Base-by-base conservation (phyloP, 768 basidiomycete genomes). In the Termitomyces heimii region DNA sequence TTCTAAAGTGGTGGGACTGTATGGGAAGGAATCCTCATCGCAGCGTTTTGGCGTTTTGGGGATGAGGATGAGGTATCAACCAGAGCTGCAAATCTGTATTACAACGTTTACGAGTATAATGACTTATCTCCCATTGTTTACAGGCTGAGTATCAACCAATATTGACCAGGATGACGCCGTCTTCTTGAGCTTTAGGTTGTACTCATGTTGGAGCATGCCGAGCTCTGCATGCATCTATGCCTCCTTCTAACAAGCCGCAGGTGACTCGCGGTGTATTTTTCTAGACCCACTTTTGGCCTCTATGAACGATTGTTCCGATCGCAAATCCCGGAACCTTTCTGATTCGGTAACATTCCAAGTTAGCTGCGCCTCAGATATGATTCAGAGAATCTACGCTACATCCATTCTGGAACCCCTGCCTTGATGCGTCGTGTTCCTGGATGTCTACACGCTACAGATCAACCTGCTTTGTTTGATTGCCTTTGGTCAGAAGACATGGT, bases 51-150 rank as follows among this genome's bases (percentile, higher is more conserved):
- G 32, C 32, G 26, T 28, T 35, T 22, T 14, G 24, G 55, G 42
- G 37, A 48, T 48, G 40, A n/a, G 56, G 45, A 53, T 47, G 55
- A 61, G 59, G 58, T 64, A 62, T 60, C 58, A 43, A 58, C 39
- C 57, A 54, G 44, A 57, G 50, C 6, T 45, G 44, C 32, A 51
- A 37, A 48, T 55, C n/a, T 59, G 58, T 63, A 55, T 47, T 43
- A 49, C 44, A 50, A 53, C 53, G 47, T 62, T 60, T 57, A 43
- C 31, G 8, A 35, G 45, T 53, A 20, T 4, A 47, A 46, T 50
- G 47, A 52, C 31, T 46, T 40, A 18, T 44, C 16, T 39, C 10
- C n/a, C 16, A 29, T 52, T 52, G n/a, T 51, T 29, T 4, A 52
- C 51, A 52, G 51, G 18, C 18, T 35, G 42, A 54, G 20, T 22